A percentile compares a stretch with the other conserved stretches of the same genome.
These are phyloP conservation scores for Claviceps fusiformis DNA, from an alignment of 2,329 filamentous ascomycete species.

Conservation along the genomic window DNA sequence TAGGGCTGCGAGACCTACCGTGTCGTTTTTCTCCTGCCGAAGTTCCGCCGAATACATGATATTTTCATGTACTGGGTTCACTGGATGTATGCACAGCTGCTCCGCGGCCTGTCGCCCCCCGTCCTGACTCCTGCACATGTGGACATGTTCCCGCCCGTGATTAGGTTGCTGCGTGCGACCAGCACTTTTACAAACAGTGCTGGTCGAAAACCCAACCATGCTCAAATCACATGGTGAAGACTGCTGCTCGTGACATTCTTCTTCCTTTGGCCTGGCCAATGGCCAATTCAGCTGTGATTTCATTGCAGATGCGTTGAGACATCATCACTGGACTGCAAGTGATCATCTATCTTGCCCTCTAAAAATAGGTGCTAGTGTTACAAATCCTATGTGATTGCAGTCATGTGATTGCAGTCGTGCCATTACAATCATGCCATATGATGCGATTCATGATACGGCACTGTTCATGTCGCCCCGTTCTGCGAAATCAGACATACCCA, in stretches of 20 bases:
- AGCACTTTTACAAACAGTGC: too few species aligned
- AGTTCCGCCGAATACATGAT: conserved; percentile 14
- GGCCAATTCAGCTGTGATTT: not conserved
- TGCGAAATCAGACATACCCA: not conserved
- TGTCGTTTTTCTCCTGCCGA: conserved; percentile 13
- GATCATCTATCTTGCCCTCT: not conserved
- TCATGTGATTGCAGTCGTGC: not conserved
- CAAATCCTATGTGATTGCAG: not conserved
- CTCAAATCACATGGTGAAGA: not conserved
- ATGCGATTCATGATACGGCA: not conserved
- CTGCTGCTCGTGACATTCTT: not conserved
- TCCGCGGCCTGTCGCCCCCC: not conserved
- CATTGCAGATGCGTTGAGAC: not conserved
- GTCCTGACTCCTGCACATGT: not conserved
- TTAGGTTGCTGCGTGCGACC: too few species aligned
- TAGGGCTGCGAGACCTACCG: conserved; percentile 30
- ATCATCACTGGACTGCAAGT: not conserved
- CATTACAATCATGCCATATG: not conserved
- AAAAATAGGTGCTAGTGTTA: not conserved
- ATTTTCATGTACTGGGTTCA: not conserved
- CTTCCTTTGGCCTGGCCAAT: too few species aligned
- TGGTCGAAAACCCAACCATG: not conserved
- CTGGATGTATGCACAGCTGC: too few species aligned
- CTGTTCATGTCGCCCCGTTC: not conserved
- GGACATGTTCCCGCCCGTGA: not conserved